phyloP scores from a whole-genome alignment of 495 filamentous ascomycete genomes.

The Penicillium lividum region DNA sequence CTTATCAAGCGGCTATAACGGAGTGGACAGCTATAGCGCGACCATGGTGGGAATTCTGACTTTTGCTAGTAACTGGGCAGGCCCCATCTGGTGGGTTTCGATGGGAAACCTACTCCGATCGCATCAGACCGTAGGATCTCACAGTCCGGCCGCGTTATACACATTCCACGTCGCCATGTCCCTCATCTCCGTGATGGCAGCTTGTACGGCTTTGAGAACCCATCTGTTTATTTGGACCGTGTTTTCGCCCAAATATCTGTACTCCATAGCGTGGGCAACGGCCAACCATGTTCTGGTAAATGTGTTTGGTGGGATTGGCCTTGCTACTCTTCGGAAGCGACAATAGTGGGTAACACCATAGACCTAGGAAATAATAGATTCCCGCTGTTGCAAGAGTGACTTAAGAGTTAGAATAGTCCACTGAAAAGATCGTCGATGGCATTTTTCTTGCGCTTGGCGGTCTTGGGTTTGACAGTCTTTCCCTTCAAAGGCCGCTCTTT shows the following conservation, averaged over 20 bases:
- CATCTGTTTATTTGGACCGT: conserved; percentile 99
- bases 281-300: conserved; percentile 78
- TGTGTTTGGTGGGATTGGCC: conserved; percentile 45
- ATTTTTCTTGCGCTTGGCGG: conserved; percentile 53
- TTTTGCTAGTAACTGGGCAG: conserved; percentile 89
- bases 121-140: conserved; percentile 19
- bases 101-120: conserved; percentile 58
- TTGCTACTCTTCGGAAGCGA: conserved; percentile 47
- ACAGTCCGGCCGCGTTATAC: conserved; percentile 55
- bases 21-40: conserved; percentile 68
- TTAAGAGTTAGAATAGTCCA: conserved; percentile 42
- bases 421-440: conserved; percentile 66
- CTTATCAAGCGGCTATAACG: conserved; percentile 81
- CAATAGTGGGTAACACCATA: conserved; percentile 6
- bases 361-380: background rate
- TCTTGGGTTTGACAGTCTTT: conserved; percentile 26
- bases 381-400: background rate
- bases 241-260: conserved; percentile 95
- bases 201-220: conserved; percentile 78
- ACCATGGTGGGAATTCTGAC: conserved; percentile 73
- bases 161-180: conserved; percentile 65
- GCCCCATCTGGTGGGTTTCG: conserved; percentile 81
- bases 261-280: conserved; percentile 81
- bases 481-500: background rate
- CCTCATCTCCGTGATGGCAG: conserved; percentile 76